Conservation (phyloP, 1,284 basidiomycete species). For the Boletus smithii region DNA sequence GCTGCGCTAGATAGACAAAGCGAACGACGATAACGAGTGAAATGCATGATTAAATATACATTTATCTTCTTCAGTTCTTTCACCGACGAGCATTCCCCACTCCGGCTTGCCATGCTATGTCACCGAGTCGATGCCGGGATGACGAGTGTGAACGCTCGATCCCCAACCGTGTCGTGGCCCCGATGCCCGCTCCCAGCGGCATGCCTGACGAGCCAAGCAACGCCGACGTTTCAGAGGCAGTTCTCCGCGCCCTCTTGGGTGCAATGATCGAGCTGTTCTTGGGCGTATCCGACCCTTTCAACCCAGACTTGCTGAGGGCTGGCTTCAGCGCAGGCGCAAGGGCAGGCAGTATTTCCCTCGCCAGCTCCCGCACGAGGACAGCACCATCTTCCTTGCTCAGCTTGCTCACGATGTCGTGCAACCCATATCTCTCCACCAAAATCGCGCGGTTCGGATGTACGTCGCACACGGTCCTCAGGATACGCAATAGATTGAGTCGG, state of each 20-base stretch:
- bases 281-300: slow-evolving; percentile 37
- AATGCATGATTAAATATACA: slow-evolving; percentile 8
- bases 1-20: slow-evolving; percentile 9
- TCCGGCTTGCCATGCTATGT: slow-evolving; percentile 47
- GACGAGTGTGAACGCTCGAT: slow-evolving; percentile 30
- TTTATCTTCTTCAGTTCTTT: slow-evolving; percentile 5
- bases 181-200: slow-evolving; percentile 13
- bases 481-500: slow-evolving; percentile 83
- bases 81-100: slow-evolving; percentile 18
- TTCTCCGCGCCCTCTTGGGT: slow-evolving; percentile 61
- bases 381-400: slow-evolving; percentile 82
- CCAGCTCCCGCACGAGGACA: slow-evolving; percentile 85
- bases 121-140: slow-evolving; percentile 46
- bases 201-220: slow-evolving; percentile 26
- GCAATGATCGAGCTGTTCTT: slow-evolving; percentile 51
- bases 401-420: slow-evolving; percentile 74
- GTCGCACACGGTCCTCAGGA: slow-evolving; percentile 85
- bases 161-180: slow-evolving; percentile 20
- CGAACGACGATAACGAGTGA: slow-evolving; percentile 14
- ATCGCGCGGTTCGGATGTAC: slow-evolving; percentile 81
- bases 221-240: slow-evolving; percentile 64
- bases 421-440: slow-evolving; percentile 75
- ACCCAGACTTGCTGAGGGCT: slow-evolving; percentile 33
- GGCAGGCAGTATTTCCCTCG: slow-evolving; percentile 76
- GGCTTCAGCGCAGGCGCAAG: slow-evolving; percentile 66